These are phyloP conservation scores for Macadamia tetraphylla DNA, from an alignment of 164 flowering plant genomes.

Conservation along the genomic window DNA sequence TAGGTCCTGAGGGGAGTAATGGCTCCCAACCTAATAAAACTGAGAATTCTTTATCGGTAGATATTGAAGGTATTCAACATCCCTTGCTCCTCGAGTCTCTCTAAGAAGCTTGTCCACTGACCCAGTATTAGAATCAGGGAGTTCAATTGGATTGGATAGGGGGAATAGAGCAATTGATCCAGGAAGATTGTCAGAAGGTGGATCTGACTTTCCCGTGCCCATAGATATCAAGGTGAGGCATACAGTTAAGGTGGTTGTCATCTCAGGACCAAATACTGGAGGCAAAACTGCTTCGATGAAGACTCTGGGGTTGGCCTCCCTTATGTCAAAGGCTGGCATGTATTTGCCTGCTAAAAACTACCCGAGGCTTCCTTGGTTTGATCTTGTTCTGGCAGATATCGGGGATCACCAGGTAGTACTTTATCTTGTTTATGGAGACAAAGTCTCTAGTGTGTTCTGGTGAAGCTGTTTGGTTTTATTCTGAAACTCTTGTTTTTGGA, in stretches of 20 bases:
- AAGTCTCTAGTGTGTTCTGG: constrained; percentile 18
- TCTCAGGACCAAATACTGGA: constrained; percentile 95
- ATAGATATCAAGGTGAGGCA: constrained; percentile 61
- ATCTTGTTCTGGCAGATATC: constrained; percentile 83
- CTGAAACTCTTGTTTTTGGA: constrained; percentile 37
- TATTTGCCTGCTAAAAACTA: constrained; percentile 61
- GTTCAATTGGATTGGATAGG: constrained; percentile 13
- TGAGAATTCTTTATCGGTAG: constrained; percentile 27
- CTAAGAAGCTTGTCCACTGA: constrained; percentile 28
- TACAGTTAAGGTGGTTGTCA: constrained; percentile 67
- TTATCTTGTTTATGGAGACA: constrained; percentile 26
- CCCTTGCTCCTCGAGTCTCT: constrained; percentile 67
- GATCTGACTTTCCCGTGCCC: constrained; percentile 55
- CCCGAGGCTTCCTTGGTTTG: constrained; percentile 90
- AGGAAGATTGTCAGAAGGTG: constrained; percentile 11
- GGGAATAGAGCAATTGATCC: constrained; percentile 13
- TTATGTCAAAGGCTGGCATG: constrained; percentile 95
- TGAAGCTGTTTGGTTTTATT: constrained; percentile 18
- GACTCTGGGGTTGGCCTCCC: constrained; percentile 78
- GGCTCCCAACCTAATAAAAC: constrained; percentile 10
- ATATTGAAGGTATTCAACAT: constrained; percentile 66
- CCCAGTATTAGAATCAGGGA: constrained; percentile 13
- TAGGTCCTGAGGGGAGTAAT: constrained; percentile 22
- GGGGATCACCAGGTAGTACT: constrained; percentile 90
- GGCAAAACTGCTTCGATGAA: constrained; percentile 98